phyloP scores from a whole-genome alignment of 768 basidiomycete species.

The Suillus decipiens region DNA sequence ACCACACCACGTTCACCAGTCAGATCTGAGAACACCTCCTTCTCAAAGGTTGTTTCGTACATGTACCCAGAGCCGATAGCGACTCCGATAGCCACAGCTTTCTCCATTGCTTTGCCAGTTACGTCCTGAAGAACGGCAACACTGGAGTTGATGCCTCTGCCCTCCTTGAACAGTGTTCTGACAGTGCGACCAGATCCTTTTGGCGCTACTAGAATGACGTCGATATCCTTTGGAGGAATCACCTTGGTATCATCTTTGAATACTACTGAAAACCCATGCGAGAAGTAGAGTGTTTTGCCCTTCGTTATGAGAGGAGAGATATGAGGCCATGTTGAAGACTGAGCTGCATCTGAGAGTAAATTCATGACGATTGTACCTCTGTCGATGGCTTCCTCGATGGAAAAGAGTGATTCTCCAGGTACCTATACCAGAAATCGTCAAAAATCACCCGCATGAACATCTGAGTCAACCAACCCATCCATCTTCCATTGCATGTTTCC shows the following conservation, averaged over 20 bases:
- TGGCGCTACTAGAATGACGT: conserved; percentile 98
- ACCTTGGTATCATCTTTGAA: conserved; percentile 98
- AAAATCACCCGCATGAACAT: neutral
- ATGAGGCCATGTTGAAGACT: conserved; percentile 91
- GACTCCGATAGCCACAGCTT: conserved; percentile 92
- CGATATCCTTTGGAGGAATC: conserved; percentile 89
- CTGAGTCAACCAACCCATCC: conserved; percentile 73
- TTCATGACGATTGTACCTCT: conserved; percentile 99
- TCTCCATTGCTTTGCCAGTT: conserved; percentile 96
- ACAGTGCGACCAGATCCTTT: conserved; percentile 99
- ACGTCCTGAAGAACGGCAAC: conserved; percentile 97
- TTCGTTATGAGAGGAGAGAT: conserved; percentile 95
- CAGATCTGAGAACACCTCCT: conserved; percentile 99
- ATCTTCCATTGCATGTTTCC: conserved; percentile 93
- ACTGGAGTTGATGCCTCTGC: conserved; percentile 95
- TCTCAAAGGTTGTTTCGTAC: conserved; percentile 99
- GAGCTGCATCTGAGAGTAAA: conserved; percentile 96
- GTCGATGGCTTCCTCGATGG: conserved; percentile 96
- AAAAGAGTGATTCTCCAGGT: conserved; percentile 95
- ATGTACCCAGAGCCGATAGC: conserved; percentile 95
- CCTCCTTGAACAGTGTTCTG: conserved; percentile 99
- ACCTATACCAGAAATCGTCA: conserved; percentile 42
- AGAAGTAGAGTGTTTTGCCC: conserved; percentile 99
- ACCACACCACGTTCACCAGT: conserved; percentile 98
- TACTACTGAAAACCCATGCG: conserved; percentile 98